Evolutionary conservation across 805 yeast genomes (phyloP).

Genomic region (Candida gorgasii): DNA sequence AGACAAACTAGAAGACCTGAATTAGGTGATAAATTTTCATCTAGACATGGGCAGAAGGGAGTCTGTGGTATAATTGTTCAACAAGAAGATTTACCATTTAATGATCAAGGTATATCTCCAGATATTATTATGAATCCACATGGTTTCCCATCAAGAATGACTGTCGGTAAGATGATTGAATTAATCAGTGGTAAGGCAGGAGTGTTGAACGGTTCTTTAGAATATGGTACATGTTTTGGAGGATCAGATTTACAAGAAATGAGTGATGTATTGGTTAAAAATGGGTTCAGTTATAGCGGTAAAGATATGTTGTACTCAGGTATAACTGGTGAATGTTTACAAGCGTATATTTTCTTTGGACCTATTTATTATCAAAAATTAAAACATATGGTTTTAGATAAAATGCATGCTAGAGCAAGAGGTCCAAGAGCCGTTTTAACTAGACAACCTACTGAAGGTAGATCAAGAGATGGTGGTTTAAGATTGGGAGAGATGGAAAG

Average conservation of each 20-base stretch:
- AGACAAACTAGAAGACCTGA: conserved; percentile 98
- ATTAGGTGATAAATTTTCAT: conserved; percentile 94
- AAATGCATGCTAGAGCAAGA: conserved; percentile 99
- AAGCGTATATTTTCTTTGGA: conserved; percentile 97
- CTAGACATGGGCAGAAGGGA: conserved; percentile 99
- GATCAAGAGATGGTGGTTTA: conserved; percentile 98
- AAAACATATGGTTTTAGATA: conserved; percentile 98
- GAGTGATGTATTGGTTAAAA: conserved; percentile 85
- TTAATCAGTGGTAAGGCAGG: conserved; percentile 97
- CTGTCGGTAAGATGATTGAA: conserved; percentile 98
- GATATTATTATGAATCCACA: conserved; percentile 99
- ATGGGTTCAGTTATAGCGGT: conserved; percentile 93
- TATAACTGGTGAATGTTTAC: conserved; percentile 94
- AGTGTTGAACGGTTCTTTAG: conserved; percentile 84
- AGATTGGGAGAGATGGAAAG: conserved; percentile 99
- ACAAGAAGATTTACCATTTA: conserved; percentile 96
- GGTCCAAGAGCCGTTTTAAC: conserved; percentile 98
- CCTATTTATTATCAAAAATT: conserved; percentile 97
- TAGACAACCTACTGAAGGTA: conserved; percentile 98
- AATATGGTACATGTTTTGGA: conserved; percentile 98
- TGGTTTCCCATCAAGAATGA: conserved; percentile 99
- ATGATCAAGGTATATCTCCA: conserved; percentile 87
- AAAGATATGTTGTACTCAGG: conserved; percentile 98
- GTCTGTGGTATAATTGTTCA: conserved; percentile 98
- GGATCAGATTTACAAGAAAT: conserved; percentile 96